These are phyloP conservation scores for Claviceps africana DNA, from an alignment of 2,329 filamentous ascomycete species.

Conservation along the genomic window DNA sequence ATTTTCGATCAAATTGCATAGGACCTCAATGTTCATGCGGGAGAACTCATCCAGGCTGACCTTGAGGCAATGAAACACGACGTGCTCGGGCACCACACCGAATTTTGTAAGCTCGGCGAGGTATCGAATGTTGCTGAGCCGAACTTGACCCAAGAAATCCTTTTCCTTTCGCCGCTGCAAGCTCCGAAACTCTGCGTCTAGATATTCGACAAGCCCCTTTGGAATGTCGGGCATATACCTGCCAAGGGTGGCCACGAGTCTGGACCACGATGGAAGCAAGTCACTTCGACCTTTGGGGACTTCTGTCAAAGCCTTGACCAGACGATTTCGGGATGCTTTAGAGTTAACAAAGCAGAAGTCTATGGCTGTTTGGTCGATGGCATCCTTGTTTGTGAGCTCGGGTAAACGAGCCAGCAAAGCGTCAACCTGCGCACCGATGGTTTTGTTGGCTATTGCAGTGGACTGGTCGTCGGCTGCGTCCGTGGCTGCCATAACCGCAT, in stretches of 20 bases:
- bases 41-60: slow-evolving; percentile 97
- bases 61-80: slow-evolving; percentile 97
- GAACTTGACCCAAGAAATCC: slow-evolving; percentile 88
- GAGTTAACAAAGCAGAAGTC: slow-evolving; percentile 98
- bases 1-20: slow-evolving; percentile 89
- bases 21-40: slow-evolving; percentile 97
- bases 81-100: slow-evolving; percentile 92
- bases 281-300: slow-evolving; percentile 90
- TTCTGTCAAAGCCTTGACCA: slow-evolving; percentile 86
- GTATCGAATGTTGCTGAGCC: slow-evolving; percentile 92
- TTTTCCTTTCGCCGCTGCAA: slow-evolving; percentile 94
- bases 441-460: slow-evolving; percentile 92
- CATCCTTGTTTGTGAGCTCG: slow-evolving; percentile 80
- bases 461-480: slow-evolving; percentile 65
- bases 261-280: slow-evolving; percentile 79
- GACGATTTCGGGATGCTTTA: slow-evolving; percentile 86
- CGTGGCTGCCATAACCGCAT: slow-evolving; percentile 36
- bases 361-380: slow-evolving; percentile 80
- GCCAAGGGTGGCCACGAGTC: slow-evolving; percentile 81
- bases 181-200: slow-evolving; percentile 94
- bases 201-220: slow-evolving; percentile 77
- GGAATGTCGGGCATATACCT: slow-evolving; percentile 92
- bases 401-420: slow-evolving; percentile 76
- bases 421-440: slow-evolving; percentile 92
- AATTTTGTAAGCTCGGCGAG: slow-evolving; percentile 96